A percentile compares a stretch with the other conserved stretches of the same genome.
These are phyloP conservation scores for Lathyrus aphaca DNA, from an alignment of 306 rosid species.

Conservation along the genomic window DNA sequence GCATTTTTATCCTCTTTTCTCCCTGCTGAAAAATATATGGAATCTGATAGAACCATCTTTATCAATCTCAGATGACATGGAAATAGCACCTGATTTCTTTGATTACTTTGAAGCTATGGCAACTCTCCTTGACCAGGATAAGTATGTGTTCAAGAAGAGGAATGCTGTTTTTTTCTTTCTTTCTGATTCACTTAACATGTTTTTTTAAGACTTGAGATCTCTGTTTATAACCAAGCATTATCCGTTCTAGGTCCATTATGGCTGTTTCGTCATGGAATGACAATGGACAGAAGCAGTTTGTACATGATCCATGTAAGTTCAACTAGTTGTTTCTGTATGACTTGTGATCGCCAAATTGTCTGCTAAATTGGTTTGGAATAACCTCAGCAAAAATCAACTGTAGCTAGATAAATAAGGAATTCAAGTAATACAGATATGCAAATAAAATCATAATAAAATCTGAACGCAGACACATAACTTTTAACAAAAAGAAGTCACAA, in stretches of 20 bases:
- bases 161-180: constrained; percentile 19
- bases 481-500: background rate
- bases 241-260: constrained; percentile 76
- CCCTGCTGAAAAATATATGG: constrained; percentile 23
- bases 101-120: constrained; percentile 90
- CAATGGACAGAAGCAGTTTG: constrained; percentile 97
- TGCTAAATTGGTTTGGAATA: constrained; percentile 1
- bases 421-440: constrained; percentile 1
- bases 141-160: constrained; percentile 55
- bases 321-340: constrained; percentile 4
- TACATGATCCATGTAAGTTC: constrained; percentile 87
- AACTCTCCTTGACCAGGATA: constrained; percentile 84
- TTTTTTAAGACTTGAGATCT: constrained; percentile 1
- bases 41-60: constrained; percentile 34
- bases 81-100: constrained; percentile 96
- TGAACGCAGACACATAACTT: background rate
- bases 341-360: background rate
- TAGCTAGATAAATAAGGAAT: constrained; percentile 4
- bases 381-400: background rate
- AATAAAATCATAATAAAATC: background rate
- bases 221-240: constrained; percentile 29
- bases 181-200: background rate
- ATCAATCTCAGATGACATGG: constrained; percentile 88
- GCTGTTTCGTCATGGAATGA: constrained; percentile 99
- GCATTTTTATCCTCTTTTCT: constrained; percentile 17